These are phyloP conservation scores for Yamadazyma dendronema DNA, from an alignment of 1,139 yeast genomes.

Conservation along the genomic window DNA sequence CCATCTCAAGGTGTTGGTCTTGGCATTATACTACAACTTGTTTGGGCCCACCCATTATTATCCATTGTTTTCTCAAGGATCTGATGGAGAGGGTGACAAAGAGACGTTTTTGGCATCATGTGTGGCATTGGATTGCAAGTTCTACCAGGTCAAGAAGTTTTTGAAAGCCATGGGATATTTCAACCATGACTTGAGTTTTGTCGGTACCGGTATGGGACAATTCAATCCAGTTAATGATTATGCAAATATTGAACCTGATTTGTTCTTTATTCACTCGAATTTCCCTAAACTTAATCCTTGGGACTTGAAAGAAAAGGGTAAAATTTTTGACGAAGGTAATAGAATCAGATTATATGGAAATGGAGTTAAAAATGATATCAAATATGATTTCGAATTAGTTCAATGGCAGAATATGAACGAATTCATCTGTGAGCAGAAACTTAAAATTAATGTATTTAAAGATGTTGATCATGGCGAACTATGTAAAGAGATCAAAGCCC, in stretches of 20 bases:
- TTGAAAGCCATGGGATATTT: constrained; percentile 55
- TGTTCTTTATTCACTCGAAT: constrained; percentile 62
- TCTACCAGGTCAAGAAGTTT: constrained; percentile 66
- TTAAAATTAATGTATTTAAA: constrained; percentile 45
- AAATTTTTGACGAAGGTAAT: constrained; percentile 42
- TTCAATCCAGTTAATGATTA: constrained; percentile 64
- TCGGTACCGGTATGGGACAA: constrained; percentile 75
- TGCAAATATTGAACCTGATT: constrained; percentile 15
- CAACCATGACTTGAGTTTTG: constrained; percentile 38
- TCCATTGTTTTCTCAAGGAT: constrained; percentile 82
- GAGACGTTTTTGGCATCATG: constrained; percentile 87
- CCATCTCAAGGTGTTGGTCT: constrained; percentile 62
- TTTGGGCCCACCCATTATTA: constrained; percentile 79
- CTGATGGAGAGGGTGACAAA: constrained; percentile 89
- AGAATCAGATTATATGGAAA: constrained; percentile 54
- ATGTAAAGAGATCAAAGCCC: constrained; percentile 49
- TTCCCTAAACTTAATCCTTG: constrained; percentile 66
- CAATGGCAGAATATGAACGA: constrained; percentile 62
- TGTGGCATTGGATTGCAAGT: constrained; percentile 55
- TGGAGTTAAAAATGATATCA: constrained; percentile 48
- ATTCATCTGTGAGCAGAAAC: constrained; percentile 53
- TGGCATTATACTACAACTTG: constrained; percentile 74
- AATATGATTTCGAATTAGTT: constrained; percentile 58
- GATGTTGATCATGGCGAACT: constrained; percentile 43
- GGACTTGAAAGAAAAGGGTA: constrained; percentile 39